phyloP scores from a whole-genome alignment of 768 basidiomycete species.

The Mycena galericulata region DNA sequence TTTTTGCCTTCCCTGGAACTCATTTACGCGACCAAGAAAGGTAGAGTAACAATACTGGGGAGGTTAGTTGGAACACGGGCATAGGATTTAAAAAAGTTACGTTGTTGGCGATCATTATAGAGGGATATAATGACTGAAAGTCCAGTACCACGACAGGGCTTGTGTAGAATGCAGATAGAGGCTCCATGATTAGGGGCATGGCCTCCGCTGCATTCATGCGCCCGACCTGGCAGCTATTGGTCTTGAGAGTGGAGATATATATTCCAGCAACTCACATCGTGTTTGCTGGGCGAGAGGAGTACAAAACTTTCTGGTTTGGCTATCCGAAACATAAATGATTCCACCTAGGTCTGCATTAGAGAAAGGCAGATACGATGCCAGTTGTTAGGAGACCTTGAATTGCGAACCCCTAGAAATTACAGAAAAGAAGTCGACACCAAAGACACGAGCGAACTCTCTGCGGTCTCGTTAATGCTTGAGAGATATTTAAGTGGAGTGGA shows the following conservation, averaged over 20 bases:
- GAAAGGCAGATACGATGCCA: no score
- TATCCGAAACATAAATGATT: constrained; percentile 98
- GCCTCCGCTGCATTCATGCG: constrained; percentile 97
- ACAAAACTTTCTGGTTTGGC: constrained; percentile 96
- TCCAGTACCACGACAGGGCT: constrained; percentile 94
- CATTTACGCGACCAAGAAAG: constrained; percentile 87
- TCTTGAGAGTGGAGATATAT: background rate
- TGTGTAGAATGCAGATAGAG: constrained; percentile 91
- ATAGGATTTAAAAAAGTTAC: background rate
- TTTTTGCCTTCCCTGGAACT: constrained; percentile 91
- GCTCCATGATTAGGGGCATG: constrained; percentile 96
- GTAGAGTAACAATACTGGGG: constrained; percentile 90
- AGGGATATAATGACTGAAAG: constrained; percentile 97
- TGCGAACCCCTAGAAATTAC: constrained; percentile 96
- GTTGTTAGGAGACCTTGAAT: constrained; percentile 68
- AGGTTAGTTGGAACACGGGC: background rate
- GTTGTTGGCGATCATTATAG: constrained; percentile 98
- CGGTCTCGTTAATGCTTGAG: background rate
- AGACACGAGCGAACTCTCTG: constrained; percentile 97
- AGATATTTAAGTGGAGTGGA: background rate
- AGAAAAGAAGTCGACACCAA: constrained; percentile 97
- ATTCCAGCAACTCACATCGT: constrained; percentile 68
- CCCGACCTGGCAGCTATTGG: constrained; percentile 74
- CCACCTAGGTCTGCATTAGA: constrained; percentile 62
- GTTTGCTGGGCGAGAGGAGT: constrained; percentile 88